A percentile compares a stretch with the other conserved stretches of the same genome.
Conservation (phyloP, 163 green algal species). For the Scenedesmus sp. region DNA sequence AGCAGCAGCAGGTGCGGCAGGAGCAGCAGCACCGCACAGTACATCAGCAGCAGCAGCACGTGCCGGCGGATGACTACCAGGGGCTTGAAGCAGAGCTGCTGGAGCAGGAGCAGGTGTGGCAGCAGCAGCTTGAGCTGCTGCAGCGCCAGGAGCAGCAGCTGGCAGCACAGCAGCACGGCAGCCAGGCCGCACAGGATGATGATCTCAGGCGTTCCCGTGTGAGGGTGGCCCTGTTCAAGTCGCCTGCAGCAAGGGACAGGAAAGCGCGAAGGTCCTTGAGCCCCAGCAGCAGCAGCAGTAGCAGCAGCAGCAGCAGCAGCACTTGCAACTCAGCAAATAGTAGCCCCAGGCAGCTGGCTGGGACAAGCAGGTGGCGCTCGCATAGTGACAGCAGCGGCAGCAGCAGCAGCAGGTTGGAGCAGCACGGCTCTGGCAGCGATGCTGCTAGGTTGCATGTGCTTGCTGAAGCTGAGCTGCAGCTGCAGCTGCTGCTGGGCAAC, state of each 20-base stretch:
- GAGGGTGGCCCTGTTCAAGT: constrained; percentile 9
- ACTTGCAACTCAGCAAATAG: neutral
- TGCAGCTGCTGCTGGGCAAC: constrained; percentile 28
- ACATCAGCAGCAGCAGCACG: neutral
- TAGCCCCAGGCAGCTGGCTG: neutral
- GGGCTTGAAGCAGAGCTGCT: neutral
- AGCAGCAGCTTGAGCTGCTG: neutral
- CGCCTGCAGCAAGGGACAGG: neutral
- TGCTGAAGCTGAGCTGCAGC: constrained; percentile 23
- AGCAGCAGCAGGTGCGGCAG: neutral
- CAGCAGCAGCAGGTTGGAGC: neutral
- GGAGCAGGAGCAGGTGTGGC: neutral
- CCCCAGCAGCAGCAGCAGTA: constrained; percentile 25
- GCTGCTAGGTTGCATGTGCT: neutral
- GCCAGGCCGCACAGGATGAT: neutral
- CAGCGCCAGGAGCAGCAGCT: neutral
- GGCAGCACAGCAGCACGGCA: neutral
- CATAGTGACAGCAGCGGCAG: neutral
- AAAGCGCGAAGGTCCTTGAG: neutral
- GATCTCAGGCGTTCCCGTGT: neutral
- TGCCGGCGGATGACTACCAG: neutral
- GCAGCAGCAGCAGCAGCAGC: constrained; percentile 4
- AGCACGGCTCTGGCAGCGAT: neutral
- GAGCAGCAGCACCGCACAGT: neutral
- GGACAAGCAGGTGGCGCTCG: neutral